Evolutionary conservation across 2,329 filamentous ascomycete genomes (phyloP).

Genomic region (Stachybotrys chartarum): DNA sequence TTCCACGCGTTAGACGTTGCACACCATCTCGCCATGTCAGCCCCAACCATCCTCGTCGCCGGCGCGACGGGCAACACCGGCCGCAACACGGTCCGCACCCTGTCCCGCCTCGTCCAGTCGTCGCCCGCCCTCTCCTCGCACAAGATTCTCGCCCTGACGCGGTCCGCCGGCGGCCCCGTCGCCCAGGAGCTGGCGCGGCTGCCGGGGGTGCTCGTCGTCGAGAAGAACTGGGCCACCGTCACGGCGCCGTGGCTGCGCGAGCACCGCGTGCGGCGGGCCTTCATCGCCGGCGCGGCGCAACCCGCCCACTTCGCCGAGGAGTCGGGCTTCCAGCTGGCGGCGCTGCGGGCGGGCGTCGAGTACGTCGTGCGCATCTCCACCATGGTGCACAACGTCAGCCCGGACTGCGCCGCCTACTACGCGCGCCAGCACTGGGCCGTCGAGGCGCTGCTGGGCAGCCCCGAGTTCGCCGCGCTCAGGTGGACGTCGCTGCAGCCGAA

Average conservation of each 20-base stretch:
- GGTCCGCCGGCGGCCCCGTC: background rate
- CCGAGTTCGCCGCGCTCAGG: background rate
- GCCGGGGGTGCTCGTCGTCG: background rate
- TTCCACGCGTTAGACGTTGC: too few relatives aligned
- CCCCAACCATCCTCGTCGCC: background rate
- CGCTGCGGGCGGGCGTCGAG: background rate
- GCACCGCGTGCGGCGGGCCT: background rate
- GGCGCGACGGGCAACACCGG: background rate
- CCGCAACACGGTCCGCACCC: background rate
- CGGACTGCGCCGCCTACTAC: background rate
- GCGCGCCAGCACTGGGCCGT: background rate
- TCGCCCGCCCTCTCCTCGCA: background rate
- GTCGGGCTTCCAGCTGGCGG: background rate
- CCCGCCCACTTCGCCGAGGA: background rate
- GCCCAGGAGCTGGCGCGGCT: background rate
- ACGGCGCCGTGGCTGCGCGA: background rate
- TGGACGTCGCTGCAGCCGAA: slow-evolving; percentile 2
- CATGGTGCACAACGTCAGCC: background rate
- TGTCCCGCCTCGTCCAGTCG: background rate
- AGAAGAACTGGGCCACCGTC: background rate
- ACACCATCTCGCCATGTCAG: background rate
- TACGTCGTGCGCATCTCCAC: slow-evolving; percentile 1
- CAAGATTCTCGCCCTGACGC: background rate
- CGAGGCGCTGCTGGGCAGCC: background rate
- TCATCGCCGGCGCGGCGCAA: background rate